A percentile compares a stretch with the other conserved stretches of the same genome.
Conservation (phyloP, 1,284 basidiomycete species). For the Pascua sp. region DNA sequence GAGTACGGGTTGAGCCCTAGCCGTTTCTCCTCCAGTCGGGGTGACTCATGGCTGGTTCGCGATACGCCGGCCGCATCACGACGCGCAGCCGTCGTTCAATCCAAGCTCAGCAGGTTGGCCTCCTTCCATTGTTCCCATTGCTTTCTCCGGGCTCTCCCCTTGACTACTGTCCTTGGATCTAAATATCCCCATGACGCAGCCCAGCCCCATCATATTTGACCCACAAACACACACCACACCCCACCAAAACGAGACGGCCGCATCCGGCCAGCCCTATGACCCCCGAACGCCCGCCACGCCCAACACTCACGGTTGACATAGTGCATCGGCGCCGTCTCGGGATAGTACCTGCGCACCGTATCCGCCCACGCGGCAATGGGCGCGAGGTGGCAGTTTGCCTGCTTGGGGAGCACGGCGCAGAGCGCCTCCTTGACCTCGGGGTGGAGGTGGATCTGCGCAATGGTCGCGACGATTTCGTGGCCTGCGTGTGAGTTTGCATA, state of each 20-base stretch:
- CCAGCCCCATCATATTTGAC: neutral
- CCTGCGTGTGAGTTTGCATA: slow-evolving; percentile 51
- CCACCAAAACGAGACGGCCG: neutral
- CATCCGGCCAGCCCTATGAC: neutral
- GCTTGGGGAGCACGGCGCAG: slow-evolving; percentile 62
- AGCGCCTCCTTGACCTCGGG: slow-evolving; percentile 66
- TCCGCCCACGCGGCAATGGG: slow-evolving; percentile 86
- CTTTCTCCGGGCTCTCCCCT: no score
- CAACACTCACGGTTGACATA: slow-evolving; percentile 47
- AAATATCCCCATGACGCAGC: neutral
- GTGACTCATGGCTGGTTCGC: no score
- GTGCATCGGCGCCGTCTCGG: slow-evolving; percentile 53
- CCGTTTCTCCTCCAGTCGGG: no score
- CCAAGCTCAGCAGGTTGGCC: no score
- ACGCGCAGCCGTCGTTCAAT: no score
- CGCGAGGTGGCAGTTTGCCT: slow-evolving; percentile 67
- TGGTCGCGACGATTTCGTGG: slow-evolving; percentile 86
- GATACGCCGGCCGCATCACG: no score
- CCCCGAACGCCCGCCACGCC: neutral
- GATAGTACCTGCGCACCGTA: slow-evolving; percentile 54
- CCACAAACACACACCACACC: neutral
- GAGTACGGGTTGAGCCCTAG: no score
- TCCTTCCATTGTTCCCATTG: no score
- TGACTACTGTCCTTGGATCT: no score
- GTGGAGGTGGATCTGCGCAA: slow-evolving; percentile 85